phyloP scores from a whole-genome alignment of 2,329 filamentous ascomycete genomes.

The Atkinsonella texensis region DNA sequence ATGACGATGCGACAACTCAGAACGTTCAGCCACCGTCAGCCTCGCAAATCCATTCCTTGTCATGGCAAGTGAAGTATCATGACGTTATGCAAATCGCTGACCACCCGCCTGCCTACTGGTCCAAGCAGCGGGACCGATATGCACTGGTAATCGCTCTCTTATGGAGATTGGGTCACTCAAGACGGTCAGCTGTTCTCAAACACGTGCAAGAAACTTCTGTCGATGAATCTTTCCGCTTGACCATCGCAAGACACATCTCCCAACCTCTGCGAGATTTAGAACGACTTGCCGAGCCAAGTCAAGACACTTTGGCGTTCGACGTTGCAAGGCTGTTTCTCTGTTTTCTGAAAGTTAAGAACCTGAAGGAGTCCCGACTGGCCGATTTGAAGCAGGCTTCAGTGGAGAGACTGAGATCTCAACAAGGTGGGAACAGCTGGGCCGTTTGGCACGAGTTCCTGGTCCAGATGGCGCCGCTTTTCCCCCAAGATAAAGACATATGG shows the following conservation, averaged over 20 bases:
- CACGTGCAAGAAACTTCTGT: conserved; percentile 12
- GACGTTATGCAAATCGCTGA: conserved; percentile 11
- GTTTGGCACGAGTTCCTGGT: conserved; percentile 18
- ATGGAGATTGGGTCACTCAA: conserved; percentile 17
- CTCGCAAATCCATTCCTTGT: not conserved
- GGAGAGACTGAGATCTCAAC: conserved; percentile 9
- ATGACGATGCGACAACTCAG: not conserved
- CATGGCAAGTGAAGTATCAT: conserved; percentile 3
- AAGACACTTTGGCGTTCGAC: conserved; percentile 17
- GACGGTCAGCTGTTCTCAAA: conserved; percentile 16
- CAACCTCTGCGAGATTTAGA: conserved; percentile 8
- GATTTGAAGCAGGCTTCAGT: conserved; percentile 8
- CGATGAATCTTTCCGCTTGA: conserved; percentile 4
- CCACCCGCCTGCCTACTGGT: conserved; percentile 13
- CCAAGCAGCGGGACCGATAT: conserved; percentile 16
- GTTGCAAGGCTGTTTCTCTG: conserved; percentile 19
- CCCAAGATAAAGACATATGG: conserved; percentile 22
- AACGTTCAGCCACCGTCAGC: not conserved
- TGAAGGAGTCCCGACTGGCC: conserved; percentile 9
- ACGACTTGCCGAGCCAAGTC: conserved; percentile 6
- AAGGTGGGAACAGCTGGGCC: conserved; percentile 12
- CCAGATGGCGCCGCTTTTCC: conserved; percentile 16
- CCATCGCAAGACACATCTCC: conserved; percentile 5
- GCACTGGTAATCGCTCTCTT: conserved; percentile 18
- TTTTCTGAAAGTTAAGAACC: conserved; percentile 15